phyloP scores from a whole-genome alignment of 768 basidiomycete species.

The Podaxis mareebaensis region DNA sequence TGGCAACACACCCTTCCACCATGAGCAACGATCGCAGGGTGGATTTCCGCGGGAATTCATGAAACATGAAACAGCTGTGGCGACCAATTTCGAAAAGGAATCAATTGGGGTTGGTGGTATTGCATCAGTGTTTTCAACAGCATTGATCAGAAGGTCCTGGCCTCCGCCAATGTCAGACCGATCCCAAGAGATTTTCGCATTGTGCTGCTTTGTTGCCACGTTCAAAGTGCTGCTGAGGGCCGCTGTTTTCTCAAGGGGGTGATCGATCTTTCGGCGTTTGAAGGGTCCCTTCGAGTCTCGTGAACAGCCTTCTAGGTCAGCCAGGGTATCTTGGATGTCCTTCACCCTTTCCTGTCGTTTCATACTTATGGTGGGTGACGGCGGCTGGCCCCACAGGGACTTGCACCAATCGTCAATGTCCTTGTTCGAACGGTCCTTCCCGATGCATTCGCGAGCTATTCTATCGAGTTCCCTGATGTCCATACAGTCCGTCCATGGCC shows the following conservation, averaged over 20 bases:
- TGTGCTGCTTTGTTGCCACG: not conserved
- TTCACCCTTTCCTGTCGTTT: conserved; percentile 38
- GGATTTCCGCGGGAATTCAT: conserved; percentile 10
- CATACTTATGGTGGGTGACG: conserved; percentile 42
- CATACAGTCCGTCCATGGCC: conserved; percentile 62
- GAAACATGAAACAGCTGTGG: conserved; percentile 31
- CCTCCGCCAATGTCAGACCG: not conserved
- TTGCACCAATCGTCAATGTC: conserved; percentile 47
- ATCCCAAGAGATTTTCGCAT: not conserved
- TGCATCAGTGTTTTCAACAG: not conserved
- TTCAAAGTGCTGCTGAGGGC: not conserved
- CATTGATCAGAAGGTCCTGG: not conserved
- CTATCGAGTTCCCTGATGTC: conserved; percentile 50
- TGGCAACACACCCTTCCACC: conserved; percentile 34
- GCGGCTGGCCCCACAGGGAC: conserved; percentile 36
- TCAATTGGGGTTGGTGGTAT: not conserved
- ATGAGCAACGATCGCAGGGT: conserved; percentile 24
- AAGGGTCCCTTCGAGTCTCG: not conserved
- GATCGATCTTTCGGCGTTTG: conserved; percentile 3
- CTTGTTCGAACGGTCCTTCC: conserved; percentile 51
- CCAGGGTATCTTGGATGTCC: conserved; percentile 3
- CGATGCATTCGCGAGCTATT: conserved; percentile 55
- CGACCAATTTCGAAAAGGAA: conserved; percentile 14
- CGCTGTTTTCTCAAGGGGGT: not conserved
- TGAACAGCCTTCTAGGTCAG: not conserved